These are phyloP conservation scores for Balakata baccata DNA, from an alignment of 345 rosid genomes.

Conservation along the genomic window DNA sequence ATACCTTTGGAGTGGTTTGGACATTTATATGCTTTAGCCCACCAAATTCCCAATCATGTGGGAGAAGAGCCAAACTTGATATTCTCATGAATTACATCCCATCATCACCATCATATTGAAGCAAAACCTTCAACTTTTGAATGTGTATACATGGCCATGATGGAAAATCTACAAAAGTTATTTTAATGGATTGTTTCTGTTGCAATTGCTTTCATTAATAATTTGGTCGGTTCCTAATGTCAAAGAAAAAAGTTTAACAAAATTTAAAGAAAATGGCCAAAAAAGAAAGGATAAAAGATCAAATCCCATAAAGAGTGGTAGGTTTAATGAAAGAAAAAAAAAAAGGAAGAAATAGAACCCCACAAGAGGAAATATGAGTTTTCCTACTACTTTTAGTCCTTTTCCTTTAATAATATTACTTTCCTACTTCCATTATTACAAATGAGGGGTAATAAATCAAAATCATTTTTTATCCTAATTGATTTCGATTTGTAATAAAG, in stretches of 20 bases:
- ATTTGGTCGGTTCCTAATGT: conserved; percentile 4
- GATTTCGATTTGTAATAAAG: neutral
- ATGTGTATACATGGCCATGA: neutral
- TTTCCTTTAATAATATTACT: neutral
- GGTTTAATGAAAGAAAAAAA: neutral
- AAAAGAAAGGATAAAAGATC: neutral
- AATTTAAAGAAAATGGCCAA: neutral
- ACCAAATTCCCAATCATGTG: neutral
- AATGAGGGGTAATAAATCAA: neutral
- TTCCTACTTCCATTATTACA: conserved; percentile 3
- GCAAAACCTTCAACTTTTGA: neutral
- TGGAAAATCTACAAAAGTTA: neutral
- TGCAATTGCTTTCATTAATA: conserved; percentile 4
- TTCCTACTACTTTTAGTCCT: neutral
- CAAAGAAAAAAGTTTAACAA: neutral
- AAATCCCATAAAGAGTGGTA: neutral
- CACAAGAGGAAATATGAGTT: neutral
- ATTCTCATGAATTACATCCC: neutral
- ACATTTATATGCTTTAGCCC: neutral
- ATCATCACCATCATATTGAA: neutral
- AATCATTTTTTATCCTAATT: neutral
- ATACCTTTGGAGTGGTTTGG: neutral
- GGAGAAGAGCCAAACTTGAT: neutral
- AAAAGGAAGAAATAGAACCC: neutral
- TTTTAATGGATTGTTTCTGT: neutral